These are phyloP conservation scores for Cyclotella baltica DNA, from an alignment of 108 stramenopile genomes.

Conservation along the genomic window DNA sequence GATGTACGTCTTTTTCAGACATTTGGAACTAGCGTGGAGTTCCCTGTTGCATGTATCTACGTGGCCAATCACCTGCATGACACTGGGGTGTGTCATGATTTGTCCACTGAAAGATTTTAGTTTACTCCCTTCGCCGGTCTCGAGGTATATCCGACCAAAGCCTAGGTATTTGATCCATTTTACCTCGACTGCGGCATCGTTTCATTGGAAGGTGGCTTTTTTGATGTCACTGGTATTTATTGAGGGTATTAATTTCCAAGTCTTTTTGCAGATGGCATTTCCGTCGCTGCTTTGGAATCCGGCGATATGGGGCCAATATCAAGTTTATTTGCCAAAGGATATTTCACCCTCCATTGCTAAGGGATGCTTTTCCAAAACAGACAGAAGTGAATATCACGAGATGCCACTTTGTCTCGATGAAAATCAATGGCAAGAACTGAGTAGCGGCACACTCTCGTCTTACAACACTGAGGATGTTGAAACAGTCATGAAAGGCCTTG, in stretches of 20 bases:
- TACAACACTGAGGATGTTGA: constrained; percentile 50
- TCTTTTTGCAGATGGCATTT: constrained; percentile 33
- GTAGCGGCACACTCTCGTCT: constrained; percentile 42
- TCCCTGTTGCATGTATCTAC: constrained; percentile 45
- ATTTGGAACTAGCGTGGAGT: constrained; percentile 50
- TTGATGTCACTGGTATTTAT: constrained; percentile 8
- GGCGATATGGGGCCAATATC: constrained; percentile 49
- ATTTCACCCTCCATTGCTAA: constrained; percentile 19
- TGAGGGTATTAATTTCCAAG: not conserved
- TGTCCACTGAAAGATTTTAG: constrained; percentile 31
- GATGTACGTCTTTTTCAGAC: constrained; percentile 15
- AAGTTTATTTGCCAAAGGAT: constrained; percentile 28
- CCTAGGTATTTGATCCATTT: not conserved
- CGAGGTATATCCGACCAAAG: not conserved
- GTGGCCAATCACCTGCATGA: constrained; percentile 38
- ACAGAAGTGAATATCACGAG: not conserved
- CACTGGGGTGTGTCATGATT: constrained; percentile 1
- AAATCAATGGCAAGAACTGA: constrained; percentile 43
- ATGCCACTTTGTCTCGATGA: constrained; percentile 44
- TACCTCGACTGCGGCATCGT: not conserved
- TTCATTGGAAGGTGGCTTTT: constrained; percentile 36
- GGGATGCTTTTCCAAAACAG: constrained; percentile 26
- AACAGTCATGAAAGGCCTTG: constrained; percentile 46
- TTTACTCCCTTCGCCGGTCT: not conserved
- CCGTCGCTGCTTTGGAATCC: constrained; percentile 48